Evolutionary conservation across 202 grass and related monocot species (phyloP).

Genomic region (Elaeis oleifera): DNA sequence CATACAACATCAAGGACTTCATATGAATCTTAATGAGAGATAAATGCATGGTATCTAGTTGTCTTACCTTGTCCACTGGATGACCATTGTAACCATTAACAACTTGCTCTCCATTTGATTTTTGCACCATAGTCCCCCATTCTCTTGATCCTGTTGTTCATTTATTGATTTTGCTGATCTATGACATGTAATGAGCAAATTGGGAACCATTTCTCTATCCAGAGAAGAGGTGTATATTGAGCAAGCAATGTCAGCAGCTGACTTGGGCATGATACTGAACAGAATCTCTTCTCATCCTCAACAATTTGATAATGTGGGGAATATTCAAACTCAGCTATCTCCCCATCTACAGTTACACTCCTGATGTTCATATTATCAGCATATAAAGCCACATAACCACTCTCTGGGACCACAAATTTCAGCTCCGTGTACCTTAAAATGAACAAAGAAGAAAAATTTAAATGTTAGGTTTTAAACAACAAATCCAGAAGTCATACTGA

Average conservation of each 20-base stretch:
- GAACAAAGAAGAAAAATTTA: not conserved
- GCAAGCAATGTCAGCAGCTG: conserved; percentile 78
- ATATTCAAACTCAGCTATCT: conserved; percentile 67
- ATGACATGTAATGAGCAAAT: conserved; percentile 63
- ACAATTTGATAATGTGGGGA: conserved; percentile 58
- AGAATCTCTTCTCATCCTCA: conserved; percentile 59
- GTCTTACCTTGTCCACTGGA: conserved; percentile 23
- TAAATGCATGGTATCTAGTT: too few species aligned
- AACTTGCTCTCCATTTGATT: conserved; percentile 30
- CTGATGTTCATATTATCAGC: conserved; percentile 76
- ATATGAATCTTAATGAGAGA: too few species aligned
- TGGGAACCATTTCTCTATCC: conserved; percentile 61
- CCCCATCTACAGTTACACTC: conserved; percentile 72
- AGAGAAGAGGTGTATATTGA: conserved; percentile 64
- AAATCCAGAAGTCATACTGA: too few species aligned
- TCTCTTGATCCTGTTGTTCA: conserved; percentile 49
- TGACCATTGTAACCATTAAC: conserved; percentile 58
- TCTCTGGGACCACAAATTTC: conserved; percentile 59
- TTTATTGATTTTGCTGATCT: conserved; percentile 44
- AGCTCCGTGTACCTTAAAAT: conserved; percentile 78
- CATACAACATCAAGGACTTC: too few species aligned
- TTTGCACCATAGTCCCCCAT: conserved; percentile 27
- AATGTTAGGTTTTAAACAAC: too few species aligned
- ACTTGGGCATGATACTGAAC: conserved; percentile 68
- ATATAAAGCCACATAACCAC: conserved; percentile 57